Evolutionary conservation across 129 eudicot genomes (phyloP).

Genomic region (Silybum marianum): DNA sequence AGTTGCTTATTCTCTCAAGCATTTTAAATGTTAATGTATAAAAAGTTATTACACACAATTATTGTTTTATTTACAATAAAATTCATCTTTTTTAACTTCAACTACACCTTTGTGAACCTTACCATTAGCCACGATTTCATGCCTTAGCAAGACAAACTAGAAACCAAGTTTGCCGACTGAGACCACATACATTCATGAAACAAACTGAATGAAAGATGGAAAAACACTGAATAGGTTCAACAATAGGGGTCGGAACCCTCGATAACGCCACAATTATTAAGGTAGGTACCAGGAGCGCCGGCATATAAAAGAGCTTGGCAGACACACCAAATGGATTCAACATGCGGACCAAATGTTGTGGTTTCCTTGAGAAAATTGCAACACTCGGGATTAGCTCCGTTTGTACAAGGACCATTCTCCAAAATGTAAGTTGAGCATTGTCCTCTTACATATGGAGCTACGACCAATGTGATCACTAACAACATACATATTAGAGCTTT

Average conservation of each 20-base stretch:
- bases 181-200: not conserved
- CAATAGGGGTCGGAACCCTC: slow-evolving; percentile 16
- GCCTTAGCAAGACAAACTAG: not conserved
- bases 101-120: too few relatives aligned
- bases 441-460: not conserved
- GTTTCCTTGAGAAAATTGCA: not conserved
- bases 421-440: not conserved
- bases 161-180: not conserved
- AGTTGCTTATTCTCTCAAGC: too few relatives aligned
- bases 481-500: not conserved
- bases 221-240: not conserved
- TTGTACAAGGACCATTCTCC: not conserved
- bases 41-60: too few relatives aligned
- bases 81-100: not conserved
- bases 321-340: slow-evolving; percentile 18
- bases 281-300: not conserved
- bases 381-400: slow-evolving; percentile 7
- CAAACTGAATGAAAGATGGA: not conserved
- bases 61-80: too few relatives aligned
- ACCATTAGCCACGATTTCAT: too few relatives aligned
- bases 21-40: too few relatives aligned
- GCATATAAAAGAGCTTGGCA: not conserved
- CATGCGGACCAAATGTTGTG: not conserved
- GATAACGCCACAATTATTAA: slow-evolving; percentile 18
- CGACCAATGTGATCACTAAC: slow-evolving; percentile 7